Evolutionary conservation across 768 basidiomycete genomes (phyloP), one percentile per base, ranked within the genome.

Genomic region (Pulveroboletus sp.): DNA sequence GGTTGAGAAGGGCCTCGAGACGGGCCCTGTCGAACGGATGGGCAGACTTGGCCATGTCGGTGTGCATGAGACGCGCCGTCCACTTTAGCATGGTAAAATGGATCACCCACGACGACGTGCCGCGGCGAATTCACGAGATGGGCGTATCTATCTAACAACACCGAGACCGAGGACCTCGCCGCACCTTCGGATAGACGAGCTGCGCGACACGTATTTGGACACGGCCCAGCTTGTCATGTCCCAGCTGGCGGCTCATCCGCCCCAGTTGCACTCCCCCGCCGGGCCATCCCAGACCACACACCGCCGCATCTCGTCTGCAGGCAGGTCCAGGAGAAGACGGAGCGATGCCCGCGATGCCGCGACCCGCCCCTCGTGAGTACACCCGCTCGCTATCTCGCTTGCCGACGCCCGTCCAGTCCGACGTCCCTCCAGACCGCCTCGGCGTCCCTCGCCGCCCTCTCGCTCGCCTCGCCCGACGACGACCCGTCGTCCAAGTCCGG

Each of bases 1-100:
- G 82, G 62, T 85, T 88, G 46, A 98, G 78, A 40, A 95, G 70
- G 20, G 85, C 85, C 61, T 98, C 97, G 27, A 98, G 78, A 20
- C 84, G 79, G 19, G 73, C 55, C 71, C 94, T 95, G 69, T 94
- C 90, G 64, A 99, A 99, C 2, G 84, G 65, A 63, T 94, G 91
- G 0, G 82, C 86, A 2, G 79, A 80, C 72, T 88, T 95, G 77
- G 63, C 47, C 69, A 68, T 69, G 41, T 54, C 40, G 1, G 59
- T 55, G 53, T 67, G 65, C n/a, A n/a, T n/a, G n/a, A n/a, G n/a
- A n/a, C n/a, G n/a, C n/a, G n/a, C n/a, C n/a, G n/a, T n/a, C n/a
- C n/a, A n/a, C n/a, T n/a, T n/a, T n/a, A 27, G 12, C 27, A 29
- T 29, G 27, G 27, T 29, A 29, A 2, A 2, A 29, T 9, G 12